Base-by-base conservation (phyloP, 2,329 filamentous ascomycete species). In the Thielaviopsis populi region DNA sequence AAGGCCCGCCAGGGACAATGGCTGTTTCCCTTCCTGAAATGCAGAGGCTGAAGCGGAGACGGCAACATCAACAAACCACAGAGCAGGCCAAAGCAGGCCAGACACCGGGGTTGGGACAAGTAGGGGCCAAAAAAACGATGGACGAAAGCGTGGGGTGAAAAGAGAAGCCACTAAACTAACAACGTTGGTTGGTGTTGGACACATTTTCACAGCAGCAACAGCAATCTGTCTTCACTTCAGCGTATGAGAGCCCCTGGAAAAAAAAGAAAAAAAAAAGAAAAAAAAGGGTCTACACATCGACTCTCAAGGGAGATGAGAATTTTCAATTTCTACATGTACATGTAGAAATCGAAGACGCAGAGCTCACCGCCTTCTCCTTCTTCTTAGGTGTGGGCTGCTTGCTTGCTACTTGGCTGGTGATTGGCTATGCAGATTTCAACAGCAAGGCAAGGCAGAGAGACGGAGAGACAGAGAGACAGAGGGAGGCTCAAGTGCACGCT, bases 291-390 rank as follows among this genome's bases (percentile, higher is more conserved):
- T 46, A 46, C 13, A 42, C 17, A n/a, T 3, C 41, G 7, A 42
- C 17, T 3, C 41, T 15, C 11, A 42, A 42, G 41, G 6, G 41
- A n/a, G n/a, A n/a, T n/a, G n/a, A n/a, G n/a, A n/a, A n/a, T n/a
- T n/a, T n/a, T n/a, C n/a, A n/a, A n/a, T n/a, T n/a, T n/a, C n/a
- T n/a, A n/a, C n/a, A n/a, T n/a, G n/a, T n/a, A n/a, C n/a, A n/a
- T n/a, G n/a, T n/a, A n/a, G n/a, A n/a, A n/a, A n/a, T n/a, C n/a
- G n/a, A n/a, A n/a, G n/a, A n/a, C n/a, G 8, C 33, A 6, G 10
- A 37, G 8, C 27, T 56, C 53, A 56, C 53, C 27, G 53, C 53
- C 53, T 56, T 37, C 53, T 56, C 53, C 53, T 56, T 37, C 53
- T 56, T 22, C 17, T 56, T 33, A 10, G 17, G 53, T 37, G 13